Evolutionary conservation across 768 basidiomycete genomes (phyloP).

Genomic region (Tylopilus balloui): DNA sequence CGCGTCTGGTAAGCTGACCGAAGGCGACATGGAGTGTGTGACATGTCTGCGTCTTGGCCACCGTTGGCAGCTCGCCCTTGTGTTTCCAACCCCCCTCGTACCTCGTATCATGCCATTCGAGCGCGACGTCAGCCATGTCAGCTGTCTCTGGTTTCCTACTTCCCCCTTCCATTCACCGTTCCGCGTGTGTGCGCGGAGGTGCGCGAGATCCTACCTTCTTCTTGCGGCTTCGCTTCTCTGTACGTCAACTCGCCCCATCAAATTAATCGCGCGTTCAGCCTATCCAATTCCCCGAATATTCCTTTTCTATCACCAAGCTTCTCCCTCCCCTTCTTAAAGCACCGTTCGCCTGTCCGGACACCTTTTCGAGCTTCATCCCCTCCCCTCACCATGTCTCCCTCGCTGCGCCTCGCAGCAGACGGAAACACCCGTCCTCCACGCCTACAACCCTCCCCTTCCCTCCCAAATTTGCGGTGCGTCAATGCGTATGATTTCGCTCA

Average conservation of each 20-base stretch:
- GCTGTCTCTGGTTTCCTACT: constrained; percentile 16
- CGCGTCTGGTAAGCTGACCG: constrained; percentile 10
- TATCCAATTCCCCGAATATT: constrained; percentile 29
- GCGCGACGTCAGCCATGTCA: constrained; percentile 1
- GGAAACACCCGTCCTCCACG: constrained; percentile 39
- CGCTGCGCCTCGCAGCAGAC: constrained; percentile 22
- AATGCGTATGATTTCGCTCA: neutral
- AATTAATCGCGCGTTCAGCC: constrained; percentile 31
- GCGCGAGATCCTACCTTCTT: constrained; percentile 22
- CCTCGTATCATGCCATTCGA: constrained; percentile 10
- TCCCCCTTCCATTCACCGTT: constrained; percentile 19
- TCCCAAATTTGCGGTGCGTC: constrained; percentile 64
- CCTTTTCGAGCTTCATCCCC: constrained; percentile 30
- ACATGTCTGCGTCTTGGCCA: constrained; percentile 2
- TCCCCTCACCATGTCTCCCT: constrained; percentile 27
- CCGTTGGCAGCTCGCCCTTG: neutral
- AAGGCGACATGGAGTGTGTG: constrained; percentile 8
- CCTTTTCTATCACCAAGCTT: constrained; percentile 32
- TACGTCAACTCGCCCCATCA: constrained; percentile 32
- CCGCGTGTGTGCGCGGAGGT: constrained; percentile 23
- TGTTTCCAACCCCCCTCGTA: constrained; percentile 10
- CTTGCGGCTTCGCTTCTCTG: constrained; percentile 30
- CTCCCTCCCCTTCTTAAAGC: constrained; percentile 32
- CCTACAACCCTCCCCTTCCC: constrained; percentile 61
- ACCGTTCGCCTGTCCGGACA: constrained; percentile 23